Evolutionary conservation across 225 moss, liverwort and hornwort genomes (phyloP), one percentile per base, ranked within the genome.

Genomic region (Sphagnum contortum): DNA sequence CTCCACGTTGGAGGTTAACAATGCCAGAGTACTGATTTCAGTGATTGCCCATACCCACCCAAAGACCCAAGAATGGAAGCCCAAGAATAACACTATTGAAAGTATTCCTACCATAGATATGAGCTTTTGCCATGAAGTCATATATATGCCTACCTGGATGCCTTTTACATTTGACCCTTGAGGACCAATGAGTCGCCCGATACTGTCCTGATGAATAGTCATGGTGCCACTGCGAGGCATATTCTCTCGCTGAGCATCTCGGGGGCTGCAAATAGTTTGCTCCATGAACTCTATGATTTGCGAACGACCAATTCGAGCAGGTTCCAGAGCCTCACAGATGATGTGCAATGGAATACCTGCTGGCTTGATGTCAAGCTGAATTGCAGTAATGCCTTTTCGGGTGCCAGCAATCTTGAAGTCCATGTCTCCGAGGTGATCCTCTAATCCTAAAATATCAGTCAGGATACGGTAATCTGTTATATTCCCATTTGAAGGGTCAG

Each of bases 381-480:
- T 90, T 3, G 92, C 96, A 5, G 96, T 96, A 45, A 96, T 87
- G 29, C 96, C 96, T 52, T 77, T 85, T 74, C 74, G 80, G 3
- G 96, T 96, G 46, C 96, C 96, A 6, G 96, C 96, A 65, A 96
- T 92, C 74, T 96, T 96, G 72, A 90, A 96, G 68, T 96, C 96
- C 96, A 96, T 96, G 65, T 96, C 96, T 47, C 96, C 96, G 8
- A 96, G 83, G 56, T 96, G 90, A 73, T 96, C 96, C 68, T 96
- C 96, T 69, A 96, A 71, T 29, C 96, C 96, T 74, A 98, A 68
- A 72, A 98, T 98, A 56, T 98, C 96, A 11, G 92, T 98, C 1
- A 98, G 83, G 48, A 98, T 90, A 59, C 81, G 78, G 56, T 98
- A 90, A 45, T 92, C 83, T 55, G 73, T 80, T 5, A 98, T 74